Percentiles rank a stretch among this genome's conserved stretches.
Evolutionary conservation across 179 eudicot species (phyloP).

Genomic region (Gypsophila paniculata): DNA sequence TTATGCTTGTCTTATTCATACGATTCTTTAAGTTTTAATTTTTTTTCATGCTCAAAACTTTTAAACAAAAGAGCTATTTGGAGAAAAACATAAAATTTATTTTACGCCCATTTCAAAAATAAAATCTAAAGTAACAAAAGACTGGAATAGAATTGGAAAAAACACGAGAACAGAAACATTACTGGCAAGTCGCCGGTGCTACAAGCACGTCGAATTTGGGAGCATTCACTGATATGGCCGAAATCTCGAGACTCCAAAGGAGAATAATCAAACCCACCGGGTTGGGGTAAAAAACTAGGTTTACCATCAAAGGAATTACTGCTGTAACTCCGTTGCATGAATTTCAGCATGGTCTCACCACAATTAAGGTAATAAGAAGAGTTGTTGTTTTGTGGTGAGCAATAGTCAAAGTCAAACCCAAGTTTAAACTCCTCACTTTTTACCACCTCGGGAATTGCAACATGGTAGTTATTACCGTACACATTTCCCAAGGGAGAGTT

Average conservation of each 20-base stretch:
- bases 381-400: constrained; percentile 5
- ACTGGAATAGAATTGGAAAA: background rate
- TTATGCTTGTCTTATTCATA: too few species aligned
- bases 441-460: constrained; percentile 34
- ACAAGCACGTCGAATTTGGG: constrained; percentile 68
- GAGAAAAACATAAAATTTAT: too few species aligned
- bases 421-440: constrained; percentile 59
- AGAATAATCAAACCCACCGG: constrained; percentile 36
- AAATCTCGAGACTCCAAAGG: constrained; percentile 39
- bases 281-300: constrained; percentile 37
- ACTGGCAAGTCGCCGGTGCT: constrained; percentile 93
- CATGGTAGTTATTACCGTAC: constrained; percentile 16
- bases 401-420: constrained; percentile 28
- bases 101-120: too few species aligned
- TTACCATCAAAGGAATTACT: constrained; percentile 55
- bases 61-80: too few species aligned
- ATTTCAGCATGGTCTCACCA: constrained; percentile 38
- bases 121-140: too few species aligned
- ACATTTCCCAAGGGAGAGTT: constrained; percentile 25
- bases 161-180: too few species aligned
- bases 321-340: constrained; percentile 73
- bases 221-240: constrained; percentile 33
- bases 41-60: too few species aligned
- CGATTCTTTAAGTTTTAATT: too few species aligned
- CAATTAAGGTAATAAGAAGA: constrained; percentile 15